Conservation (phyloP, 2,329 filamentous ascomycete species). For the Sporothrix luriei region DNA sequence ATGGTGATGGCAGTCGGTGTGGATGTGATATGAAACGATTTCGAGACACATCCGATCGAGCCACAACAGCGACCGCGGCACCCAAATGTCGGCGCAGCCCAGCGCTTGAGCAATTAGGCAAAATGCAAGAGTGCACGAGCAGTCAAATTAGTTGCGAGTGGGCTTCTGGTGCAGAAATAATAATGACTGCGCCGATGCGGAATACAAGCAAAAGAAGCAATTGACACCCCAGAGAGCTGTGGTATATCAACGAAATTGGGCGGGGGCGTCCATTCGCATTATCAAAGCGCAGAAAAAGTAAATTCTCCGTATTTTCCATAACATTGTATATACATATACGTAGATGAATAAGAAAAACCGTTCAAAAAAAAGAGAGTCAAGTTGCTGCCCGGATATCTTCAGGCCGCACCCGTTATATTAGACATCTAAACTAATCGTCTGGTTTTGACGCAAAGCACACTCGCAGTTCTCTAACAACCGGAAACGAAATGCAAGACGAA, state of each 20-base stretch:
- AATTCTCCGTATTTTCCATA: not conserved
- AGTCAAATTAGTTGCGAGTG: not conserved
- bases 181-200: not conserved
- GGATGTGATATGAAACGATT: constrained; percentile 26
- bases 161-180: not conserved
- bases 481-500: constrained; percentile 13
- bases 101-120: not conserved
- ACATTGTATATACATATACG: not conserved
- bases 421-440: constrained; percentile 11
- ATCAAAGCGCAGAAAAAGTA: not conserved
- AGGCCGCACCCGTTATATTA: constrained; percentile 20
- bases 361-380: not conserved
- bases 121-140: not conserved
- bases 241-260: not conserved
- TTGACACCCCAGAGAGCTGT: not conserved
- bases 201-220: not conserved
- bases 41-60: constrained; percentile 28
- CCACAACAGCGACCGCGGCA: not conserved
- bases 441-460: not conserved
- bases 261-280: not conserved
- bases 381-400: not conserved
- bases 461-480: not conserved
- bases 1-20: not conserved
- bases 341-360: not conserved
- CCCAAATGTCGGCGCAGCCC: not conserved